Percentiles rank a stretch among this genome's conserved stretches.
These are phyloP conservation scores for Mayamaea pseudoterrestris DNA, from an alignment of 108 stramenopile genomes.

Conservation along the genomic window DNA sequence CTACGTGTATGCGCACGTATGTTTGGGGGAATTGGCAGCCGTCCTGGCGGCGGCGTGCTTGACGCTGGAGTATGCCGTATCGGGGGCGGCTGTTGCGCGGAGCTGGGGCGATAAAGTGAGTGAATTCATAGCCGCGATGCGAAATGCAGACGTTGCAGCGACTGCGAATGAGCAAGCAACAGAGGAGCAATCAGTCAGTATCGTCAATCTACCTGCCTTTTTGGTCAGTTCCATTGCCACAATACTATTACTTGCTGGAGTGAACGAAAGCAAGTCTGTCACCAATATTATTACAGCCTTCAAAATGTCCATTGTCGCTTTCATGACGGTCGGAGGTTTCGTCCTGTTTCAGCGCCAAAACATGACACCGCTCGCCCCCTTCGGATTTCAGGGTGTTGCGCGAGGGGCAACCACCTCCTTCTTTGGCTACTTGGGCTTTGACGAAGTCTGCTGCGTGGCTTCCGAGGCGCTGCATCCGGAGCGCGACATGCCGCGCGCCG, in stretches of 20 bases:
- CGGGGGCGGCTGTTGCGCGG: constrained; percentile 78
- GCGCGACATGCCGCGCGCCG: constrained; percentile 62
- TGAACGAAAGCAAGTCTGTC: constrained; percentile 62
- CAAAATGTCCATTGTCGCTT: constrained; percentile 66
- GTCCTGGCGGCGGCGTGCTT: constrained; percentile 67
- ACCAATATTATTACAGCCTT: constrained; percentile 72
- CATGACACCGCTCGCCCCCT: constrained; percentile 41
- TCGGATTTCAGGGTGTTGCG: constrained; percentile 44
- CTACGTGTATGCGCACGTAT: constrained; percentile 45
- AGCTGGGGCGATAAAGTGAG: constrained; percentile 89
- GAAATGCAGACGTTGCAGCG: constrained; percentile 10
- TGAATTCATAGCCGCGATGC: constrained; percentile 53
- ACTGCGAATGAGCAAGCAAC: neutral
- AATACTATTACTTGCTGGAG: constrained; percentile 47
- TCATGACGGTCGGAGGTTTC: constrained; percentile 80
- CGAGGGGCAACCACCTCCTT: constrained; percentile 68
- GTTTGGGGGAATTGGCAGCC: constrained; percentile 80
- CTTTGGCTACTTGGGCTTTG: constrained; percentile 91
- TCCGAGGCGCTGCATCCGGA: constrained; percentile 75
- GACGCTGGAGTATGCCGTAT: constrained; percentile 73
- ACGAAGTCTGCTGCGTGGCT: constrained; percentile 80
- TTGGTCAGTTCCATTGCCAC: constrained; percentile 39
- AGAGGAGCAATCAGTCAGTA: too few relatives aligned
- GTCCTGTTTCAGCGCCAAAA: constrained; percentile 42
- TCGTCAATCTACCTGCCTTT: constrained; percentile 47